Evolutionary conservation across 306 rosid genomes (phyloP), one percentile per base, ranked within the genome.

Genomic region (Morella rubra): DNA sequence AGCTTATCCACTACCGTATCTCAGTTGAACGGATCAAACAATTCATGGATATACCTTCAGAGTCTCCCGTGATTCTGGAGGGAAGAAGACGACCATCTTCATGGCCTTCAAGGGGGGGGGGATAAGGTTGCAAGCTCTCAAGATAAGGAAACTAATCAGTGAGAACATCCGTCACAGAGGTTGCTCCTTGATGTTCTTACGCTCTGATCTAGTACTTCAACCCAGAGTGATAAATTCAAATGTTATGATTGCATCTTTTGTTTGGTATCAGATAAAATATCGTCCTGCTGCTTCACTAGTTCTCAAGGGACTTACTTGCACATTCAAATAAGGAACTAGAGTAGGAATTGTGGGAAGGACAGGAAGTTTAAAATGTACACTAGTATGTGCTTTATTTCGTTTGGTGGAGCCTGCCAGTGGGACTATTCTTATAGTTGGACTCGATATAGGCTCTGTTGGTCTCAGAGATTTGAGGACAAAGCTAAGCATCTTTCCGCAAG

Each of bases 401-500:
- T 79, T 87, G 53, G 89, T 87, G 20, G 91, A 87, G 83, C 91
- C 87, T 2, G 45, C 71, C 47, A 56, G 86, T 6, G 91, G 90
- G 32, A 66, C 74, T 9, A 87, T 90, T n/a, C 19, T 81, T 51
- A 78, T 87, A 44, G 90, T 86, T 72, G 89, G 84, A 64, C 41
- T 87, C 40, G 84, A 87, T 74, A 86, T 84, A 66, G 84, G 85
- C 83, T 82, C 89, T 0, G 82, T 86, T 10, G 94, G 91, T 10
- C 76, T 86, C 51, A 90, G 81, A 60, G 94, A 90, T 73, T 73
- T 90, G 11, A 87, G 90, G 73, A 78, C 74, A 82, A 85, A 82
- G 73, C 89, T 90, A 3, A 87, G 89, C 76, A 90, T 87, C 73
- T 87, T 90, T 61, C 94, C 91, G 12, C 94, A 90, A 77, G 91